These are phyloP conservation scores for Silene uniflora DNA, from an alignment of 148 eudicot species.

Conservation along the genomic window DNA sequence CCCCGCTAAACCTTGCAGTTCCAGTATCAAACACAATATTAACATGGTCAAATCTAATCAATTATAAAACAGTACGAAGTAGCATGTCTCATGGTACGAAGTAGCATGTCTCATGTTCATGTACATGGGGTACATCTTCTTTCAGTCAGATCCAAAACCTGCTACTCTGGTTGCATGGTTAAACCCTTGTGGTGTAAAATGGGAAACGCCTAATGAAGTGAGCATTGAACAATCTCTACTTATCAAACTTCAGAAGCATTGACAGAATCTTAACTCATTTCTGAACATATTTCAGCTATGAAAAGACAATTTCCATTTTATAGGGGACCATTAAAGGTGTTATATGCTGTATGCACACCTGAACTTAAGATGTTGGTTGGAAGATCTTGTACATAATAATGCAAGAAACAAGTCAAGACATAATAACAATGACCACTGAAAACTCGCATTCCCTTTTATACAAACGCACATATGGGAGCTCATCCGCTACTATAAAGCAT, in stretches of 20 bases:
- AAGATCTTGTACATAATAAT: neutral
- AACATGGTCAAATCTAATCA: constrained; percentile 8
- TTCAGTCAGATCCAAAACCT: constrained; percentile 18
- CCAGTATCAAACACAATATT: constrained; percentile 20
- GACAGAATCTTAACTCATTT: constrained; percentile 16
- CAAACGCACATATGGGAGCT: constrained; percentile 3
- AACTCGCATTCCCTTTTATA: constrained; percentile 10
- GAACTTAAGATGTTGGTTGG: constrained; percentile 13
- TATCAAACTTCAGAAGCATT: constrained; percentile 8
- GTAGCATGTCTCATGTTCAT: constrained; percentile 20
- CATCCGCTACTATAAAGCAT: neutral
- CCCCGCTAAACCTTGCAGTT: constrained; percentile 18
- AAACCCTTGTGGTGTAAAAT: constrained; percentile 11
- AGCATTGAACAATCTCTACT: constrained; percentile 8
- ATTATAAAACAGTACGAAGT: neutral
- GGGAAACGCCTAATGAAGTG: constrained; percentile 6
- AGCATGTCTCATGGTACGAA: constrained; percentile 19
- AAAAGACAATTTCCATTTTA: constrained; percentile 4
- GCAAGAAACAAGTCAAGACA: constrained; percentile 19
- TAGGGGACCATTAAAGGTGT: constrained; percentile 4
- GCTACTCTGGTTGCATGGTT: constrained; percentile 15
- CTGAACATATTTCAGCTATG: constrained; percentile 7
- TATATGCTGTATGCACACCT: constrained; percentile 6
- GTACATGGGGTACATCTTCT: neutral
- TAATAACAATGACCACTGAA: constrained; percentile 10